Conservation (phyloP, 257 asterid genomes). For the Paulownia fortunei region DNA sequence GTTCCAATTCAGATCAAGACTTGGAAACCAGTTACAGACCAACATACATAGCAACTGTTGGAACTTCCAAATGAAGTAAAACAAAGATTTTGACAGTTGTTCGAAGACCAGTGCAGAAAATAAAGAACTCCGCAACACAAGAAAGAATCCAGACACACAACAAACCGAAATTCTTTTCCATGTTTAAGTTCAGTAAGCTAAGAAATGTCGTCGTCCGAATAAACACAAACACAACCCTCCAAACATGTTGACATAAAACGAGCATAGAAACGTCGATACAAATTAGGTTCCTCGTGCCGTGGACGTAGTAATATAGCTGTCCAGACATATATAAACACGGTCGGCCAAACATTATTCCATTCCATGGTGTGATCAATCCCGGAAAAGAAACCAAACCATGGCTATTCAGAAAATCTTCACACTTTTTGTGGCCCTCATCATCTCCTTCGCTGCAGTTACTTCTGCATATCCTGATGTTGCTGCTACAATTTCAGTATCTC, state of each 20-base stretch:
- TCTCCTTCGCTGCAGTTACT: constrained; percentile 14
- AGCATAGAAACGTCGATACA: constrained; percentile 16
- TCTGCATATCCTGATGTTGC: background rate
- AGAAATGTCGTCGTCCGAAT: background rate
- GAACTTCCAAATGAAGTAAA: background rate
- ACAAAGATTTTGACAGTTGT: background rate
- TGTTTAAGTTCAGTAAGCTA: background rate
- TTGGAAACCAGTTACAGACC: background rate
- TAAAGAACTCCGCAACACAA: background rate
- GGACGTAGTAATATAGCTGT: background rate
- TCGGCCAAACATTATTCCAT: too few relatives aligned
- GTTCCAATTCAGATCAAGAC: too few relatives aligned
- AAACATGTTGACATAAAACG: background rate
- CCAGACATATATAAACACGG: background rate
- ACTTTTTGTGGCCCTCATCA: constrained; percentile 24
- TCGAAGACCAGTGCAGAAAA: background rate
- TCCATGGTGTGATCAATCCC: background rate
- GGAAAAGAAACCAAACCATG: constrained; percentile 29
- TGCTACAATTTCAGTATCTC: constrained; percentile 11
- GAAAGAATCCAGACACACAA: background rate
- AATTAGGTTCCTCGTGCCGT: background rate
- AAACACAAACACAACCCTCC: background rate
- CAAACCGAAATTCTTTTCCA: too few relatives aligned
- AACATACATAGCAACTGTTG: background rate
- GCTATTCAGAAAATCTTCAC: constrained; percentile 12